Conservation (phyloP, 2,329 filamentous ascomycete genomes). For the Ceratocystis destructans region DNA sequence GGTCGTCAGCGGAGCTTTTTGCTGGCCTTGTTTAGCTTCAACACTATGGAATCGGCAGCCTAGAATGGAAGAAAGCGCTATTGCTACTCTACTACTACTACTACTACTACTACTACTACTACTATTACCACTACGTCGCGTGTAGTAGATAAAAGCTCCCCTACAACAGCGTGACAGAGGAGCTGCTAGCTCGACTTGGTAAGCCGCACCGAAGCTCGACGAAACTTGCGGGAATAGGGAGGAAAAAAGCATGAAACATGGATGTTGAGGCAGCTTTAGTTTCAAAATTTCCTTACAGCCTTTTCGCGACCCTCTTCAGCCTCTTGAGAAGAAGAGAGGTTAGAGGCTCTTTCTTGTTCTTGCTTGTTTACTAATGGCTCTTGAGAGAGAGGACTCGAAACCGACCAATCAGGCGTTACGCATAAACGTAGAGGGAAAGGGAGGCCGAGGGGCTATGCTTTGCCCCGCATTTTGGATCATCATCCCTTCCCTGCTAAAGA, state of each 20-base stretch:
- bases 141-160: neutral
- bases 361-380: neutral
- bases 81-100: too few relatives aligned
- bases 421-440: neutral
- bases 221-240: neutral
- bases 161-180: neutral
- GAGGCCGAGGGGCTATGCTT: neutral
- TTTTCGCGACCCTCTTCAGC: neutral
- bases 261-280: neutral
- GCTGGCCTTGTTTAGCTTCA: neutral
- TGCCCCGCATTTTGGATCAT: neutral
- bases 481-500: neutral
- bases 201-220: neutral
- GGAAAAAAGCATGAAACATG: neutral
- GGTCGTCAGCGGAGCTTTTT: neutral
- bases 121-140: too few relatives aligned
- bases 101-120: too few relatives aligned
- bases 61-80: neutral
- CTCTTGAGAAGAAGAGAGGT: neutral
- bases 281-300: too few relatives aligned
- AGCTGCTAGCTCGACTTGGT: slow-evolving; percentile 3
- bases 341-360: neutral
- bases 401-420: neutral
- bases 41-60: neutral
- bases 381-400: neutral